Base-by-base conservation (phyloP, 768 basidiomycete genomes). In the Clitopilus passeckerianus region DNA sequence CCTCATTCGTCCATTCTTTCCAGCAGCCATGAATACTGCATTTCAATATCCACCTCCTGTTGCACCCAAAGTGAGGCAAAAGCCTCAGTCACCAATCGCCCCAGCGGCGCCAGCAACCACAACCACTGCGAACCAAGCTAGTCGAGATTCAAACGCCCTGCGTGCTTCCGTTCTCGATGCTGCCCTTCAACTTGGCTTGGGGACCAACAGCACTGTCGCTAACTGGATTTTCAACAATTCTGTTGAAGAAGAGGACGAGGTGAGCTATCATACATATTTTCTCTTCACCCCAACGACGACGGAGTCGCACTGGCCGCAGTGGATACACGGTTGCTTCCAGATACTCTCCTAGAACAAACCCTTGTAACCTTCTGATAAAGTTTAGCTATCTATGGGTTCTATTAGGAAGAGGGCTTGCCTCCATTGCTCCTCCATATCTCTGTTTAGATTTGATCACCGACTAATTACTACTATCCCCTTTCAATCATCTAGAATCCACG, bases 111-210 rank as follows among this genome's bases (percentile, higher is more conserved):
- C 64, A 33, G 64, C 63, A 5, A 58, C 58, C 27, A 44, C 58
- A 54, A 46, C 53, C 23, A 30, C 18, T 53, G 59, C 53, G 24
- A 46, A 61, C n/a, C 56, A 65, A 55, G 58, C 41, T 23, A 71
- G 69, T 20, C 82, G 86, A 41, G 77, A 85, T 65, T 87, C 87
- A 0, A 82, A 77, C 69, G 69, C 80, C 14, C 75, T 90, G 18
- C 81, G 89, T 15, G 88, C 89, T 1, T 90, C 88, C 15, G 88
- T 91, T 22, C 80, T 90, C 41, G 87, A 91, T 66, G 86, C 79
- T 6, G 89, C 89, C 6, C 76, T 90, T 37, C 75, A 88, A 67
- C 80, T 91, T 12, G 89, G 89, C 2, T 67, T 90, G 18, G 80
- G 81, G 33, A 78, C 72, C 34, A 88, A 81, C 61, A 75, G 79